These are phyloP conservation scores for Fusarium sp. DNA, from an alignment of 2,329 filamentous ascomycete genomes.

Conservation along the genomic window DNA sequence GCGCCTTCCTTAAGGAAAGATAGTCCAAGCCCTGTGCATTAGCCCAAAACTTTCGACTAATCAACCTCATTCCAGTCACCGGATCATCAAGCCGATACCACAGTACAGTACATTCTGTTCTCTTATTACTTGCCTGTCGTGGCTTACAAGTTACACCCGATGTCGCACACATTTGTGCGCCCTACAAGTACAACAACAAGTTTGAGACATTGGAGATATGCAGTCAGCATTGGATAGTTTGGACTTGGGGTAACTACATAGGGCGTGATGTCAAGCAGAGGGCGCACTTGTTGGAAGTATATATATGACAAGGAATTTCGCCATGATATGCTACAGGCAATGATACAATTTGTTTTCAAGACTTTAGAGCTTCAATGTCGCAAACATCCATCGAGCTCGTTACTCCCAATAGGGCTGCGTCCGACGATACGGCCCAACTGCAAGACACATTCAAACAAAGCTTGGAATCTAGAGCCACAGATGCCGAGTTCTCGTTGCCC, in stretches of 20 bases:
- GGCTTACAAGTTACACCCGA: slow-evolving; percentile 1
- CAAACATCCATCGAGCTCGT: slow-evolving; percentile 8
- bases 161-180: slow-evolving; percentile 11
- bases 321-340: too few species aligned
- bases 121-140: neutral
- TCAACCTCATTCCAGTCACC: neutral
- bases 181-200: slow-evolving; percentile 13
- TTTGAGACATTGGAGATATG: neutral
- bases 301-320: too few species aligned
- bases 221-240: neutral
- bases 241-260: neutral
- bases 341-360: accelerated
- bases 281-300: neutral
- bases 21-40: neutral
- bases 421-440: neutral
- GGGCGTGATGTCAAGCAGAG: neutral
- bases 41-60: slow-evolving; percentile 7
- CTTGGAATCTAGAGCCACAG: slow-evolving; percentile 5
- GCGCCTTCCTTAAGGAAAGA: neutral
- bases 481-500: slow-evolving; percentile 44
- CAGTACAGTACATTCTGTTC: neutral
- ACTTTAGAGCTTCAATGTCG: slow-evolving; percentile 2
- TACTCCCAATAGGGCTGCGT: neutral
- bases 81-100: neutral
- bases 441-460: neutral